Base-by-base conservation (phyloP, 2,329 filamentous ascomycete species). In the Xylaria sp. region DNA sequence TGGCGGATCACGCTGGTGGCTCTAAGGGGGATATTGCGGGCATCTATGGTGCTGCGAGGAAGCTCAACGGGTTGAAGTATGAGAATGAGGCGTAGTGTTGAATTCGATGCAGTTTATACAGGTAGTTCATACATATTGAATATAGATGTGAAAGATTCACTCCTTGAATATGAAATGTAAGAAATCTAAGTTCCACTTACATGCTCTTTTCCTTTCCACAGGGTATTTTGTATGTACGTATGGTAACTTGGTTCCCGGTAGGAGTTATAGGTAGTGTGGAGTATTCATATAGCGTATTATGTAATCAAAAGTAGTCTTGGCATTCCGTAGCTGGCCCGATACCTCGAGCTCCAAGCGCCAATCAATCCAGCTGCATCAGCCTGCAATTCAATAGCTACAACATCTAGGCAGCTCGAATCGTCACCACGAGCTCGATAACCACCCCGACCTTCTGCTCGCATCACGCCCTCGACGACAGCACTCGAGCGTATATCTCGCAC, bases 41-140 rank as follows among this genome's bases (percentile, higher is more conserved):
- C 12, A 91, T 97, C 46, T 97, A 97, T 81, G 94, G 94, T 0
- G 91, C 91, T 2, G 90, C 92, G 64, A 88, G 94, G 75, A 84
- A 91, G 81, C 91, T 94, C 78, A 88, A 87, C 34, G 94, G 93
- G 0, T 80, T 97, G 74, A 86, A 89, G 64, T 97, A 90, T 81
- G 91, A 93, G 77, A 93, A 92, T 73, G 80, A 85, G 67, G 77
- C 72, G 66, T 79, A 77, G 55, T 1, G 10, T 8, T 18, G 34
- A 56, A 15, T 7, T 25, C 1, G 7, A 1, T n/a, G 20, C 12
- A 15, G 1, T 28, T 3, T 3, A 5, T 25, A 41, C 6, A 28
- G 3, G 12, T 44, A 20, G n/a, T 20, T 9, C 23, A 3, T 44
- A 54, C 18, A 39, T 15, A 2, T 25, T 20, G 9, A 9, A 25